Evolutionary conservation across 106 monocot genomes (phyloP).

Genomic region (Posidonia australis): DNA sequence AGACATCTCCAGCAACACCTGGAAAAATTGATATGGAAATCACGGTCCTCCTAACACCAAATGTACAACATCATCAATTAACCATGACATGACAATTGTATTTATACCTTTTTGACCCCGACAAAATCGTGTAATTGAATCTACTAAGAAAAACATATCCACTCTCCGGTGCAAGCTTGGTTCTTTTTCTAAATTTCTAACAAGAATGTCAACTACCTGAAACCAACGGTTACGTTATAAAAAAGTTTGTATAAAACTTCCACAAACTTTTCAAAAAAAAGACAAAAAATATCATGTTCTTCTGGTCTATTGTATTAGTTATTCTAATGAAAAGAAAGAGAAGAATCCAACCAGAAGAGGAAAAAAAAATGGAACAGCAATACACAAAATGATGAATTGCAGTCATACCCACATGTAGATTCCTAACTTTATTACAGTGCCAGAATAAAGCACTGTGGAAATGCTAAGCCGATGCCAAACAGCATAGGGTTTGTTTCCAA

Average conservation of each 20-base stretch:
- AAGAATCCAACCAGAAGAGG: too few relatives aligned
- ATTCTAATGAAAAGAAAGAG: too few relatives aligned
- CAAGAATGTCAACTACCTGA: constrained; percentile 78
- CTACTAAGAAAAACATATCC: constrained; percentile 88
- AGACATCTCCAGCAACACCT: constrained; percentile 74
- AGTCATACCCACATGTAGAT: too few relatives aligned
- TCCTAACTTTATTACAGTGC: too few relatives aligned
- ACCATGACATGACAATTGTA: background rate
- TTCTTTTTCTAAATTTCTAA: constrained; percentile 74
- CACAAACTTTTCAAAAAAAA: background rate
- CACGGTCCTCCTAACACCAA: background rate
- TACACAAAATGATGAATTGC: too few relatives aligned
- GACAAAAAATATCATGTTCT: too few relatives aligned
- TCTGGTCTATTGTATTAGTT: too few relatives aligned
- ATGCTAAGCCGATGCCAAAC: too few relatives aligned
- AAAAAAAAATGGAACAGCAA: too few relatives aligned
- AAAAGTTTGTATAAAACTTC: background rate
- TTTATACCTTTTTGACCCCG: constrained; percentile 30
- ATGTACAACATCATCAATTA: background rate
- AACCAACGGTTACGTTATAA: background rate
- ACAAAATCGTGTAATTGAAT: constrained; percentile 78
- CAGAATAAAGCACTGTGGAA: too few relatives aligned
- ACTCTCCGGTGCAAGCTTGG: constrained; percentile 55
- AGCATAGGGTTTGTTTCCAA: too few relatives aligned
- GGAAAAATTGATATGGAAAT: constrained; percentile 2